A percentile compares a stretch with the other conserved stretches of the same genome.
These are phyloP conservation scores for Colletotrichum sansevieriae DNA, from an alignment of 2,329 filamentous ascomycete genomes.

Conservation along the genomic window DNA sequence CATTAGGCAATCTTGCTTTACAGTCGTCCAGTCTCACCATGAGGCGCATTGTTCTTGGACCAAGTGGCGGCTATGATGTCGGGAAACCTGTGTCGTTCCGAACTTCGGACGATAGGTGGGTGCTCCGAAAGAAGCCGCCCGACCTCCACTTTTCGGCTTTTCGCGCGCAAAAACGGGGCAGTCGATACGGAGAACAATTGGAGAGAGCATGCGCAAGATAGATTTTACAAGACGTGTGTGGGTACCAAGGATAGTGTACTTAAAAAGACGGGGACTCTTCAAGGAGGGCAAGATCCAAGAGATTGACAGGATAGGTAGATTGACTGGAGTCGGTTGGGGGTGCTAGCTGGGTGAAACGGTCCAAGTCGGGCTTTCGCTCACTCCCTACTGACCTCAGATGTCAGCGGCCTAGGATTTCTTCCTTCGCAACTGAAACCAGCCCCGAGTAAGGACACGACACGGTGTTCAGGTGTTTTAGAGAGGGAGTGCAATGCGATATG, in stretches of 20 bases:
- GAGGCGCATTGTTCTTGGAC: slow-evolving; percentile 33
- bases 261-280: slow-evolving; percentile 26
- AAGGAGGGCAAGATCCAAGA: slow-evolving; percentile 23
- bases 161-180: slow-evolving; percentile 38
- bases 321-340: slow-evolving; percentile 35
- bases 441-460: slow-evolving; percentile 9
- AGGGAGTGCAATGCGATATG: background rate
- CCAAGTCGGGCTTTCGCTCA: slow-evolving; percentile 25
- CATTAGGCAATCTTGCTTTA: background rate
- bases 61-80: slow-evolving; percentile 1
- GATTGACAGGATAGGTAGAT: slow-evolving; percentile 37
- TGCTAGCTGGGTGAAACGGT: slow-evolving; percentile 16
- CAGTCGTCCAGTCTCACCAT: slow-evolving; percentile 32
- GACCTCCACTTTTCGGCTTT: slow-evolving; percentile 37
- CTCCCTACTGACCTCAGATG: slow-evolving; percentile 32
- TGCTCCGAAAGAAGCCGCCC: slow-evolving; percentile 39
- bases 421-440: slow-evolving; percentile 26
- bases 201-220: slow-evolving; percentile 31
- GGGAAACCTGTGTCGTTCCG: background rate
- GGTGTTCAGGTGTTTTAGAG: background rate
- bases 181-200: slow-evolving; percentile 31
- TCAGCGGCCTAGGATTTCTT: slow-evolving; percentile 22
- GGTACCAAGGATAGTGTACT: slow-evolving; percentile 24
- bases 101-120: slow-evolving; percentile 36
- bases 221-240: slow-evolving; percentile 34